A percentile compares a stretch with the other conserved stretches of the same genome.
phyloP scores from a whole-genome alignment of 176 grass and related monocot genomes.

The Oryza officinalis region DNA sequence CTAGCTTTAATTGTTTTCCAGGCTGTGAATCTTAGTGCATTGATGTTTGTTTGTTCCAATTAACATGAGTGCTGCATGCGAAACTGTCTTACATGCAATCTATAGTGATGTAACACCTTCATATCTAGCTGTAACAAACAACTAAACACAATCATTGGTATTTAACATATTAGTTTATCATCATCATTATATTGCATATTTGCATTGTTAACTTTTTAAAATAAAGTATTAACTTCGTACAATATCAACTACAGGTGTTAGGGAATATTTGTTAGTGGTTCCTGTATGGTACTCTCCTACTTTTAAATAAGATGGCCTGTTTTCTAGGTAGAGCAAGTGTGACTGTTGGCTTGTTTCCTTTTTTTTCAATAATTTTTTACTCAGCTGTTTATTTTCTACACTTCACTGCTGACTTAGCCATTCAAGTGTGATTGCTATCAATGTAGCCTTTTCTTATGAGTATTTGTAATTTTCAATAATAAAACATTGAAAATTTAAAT shows the following conservation, averaged over 20 bases:
- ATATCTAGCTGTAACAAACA: neutral
- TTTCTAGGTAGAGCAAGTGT: neutral
- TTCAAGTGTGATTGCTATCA: neutral
- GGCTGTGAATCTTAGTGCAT: conserved; percentile 9
- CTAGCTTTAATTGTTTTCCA: neutral
- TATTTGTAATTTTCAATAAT: neutral
- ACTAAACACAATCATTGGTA: neutral
- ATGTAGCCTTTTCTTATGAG: neutral
- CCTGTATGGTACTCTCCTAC: neutral
- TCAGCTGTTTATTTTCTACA: neutral
- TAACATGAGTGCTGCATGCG: neutral
- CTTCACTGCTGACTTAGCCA: conserved; percentile 3
- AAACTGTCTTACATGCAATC: neutral
- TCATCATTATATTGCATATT: too few relatives aligned
- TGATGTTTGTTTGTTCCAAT: neutral
- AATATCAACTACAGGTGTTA: neutral
- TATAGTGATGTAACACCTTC: neutral
- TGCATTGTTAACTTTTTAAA: too few relatives aligned
- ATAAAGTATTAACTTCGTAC: conserved; percentile 2
- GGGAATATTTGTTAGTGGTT: neutral
- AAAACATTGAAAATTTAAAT: neutral
- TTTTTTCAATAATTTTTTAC: neutral
- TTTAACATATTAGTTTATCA: neutral
- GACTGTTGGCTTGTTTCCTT: neutral
- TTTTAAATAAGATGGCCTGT: neutral